Base-by-base conservation (phyloP, 75 land plant species). In the Pseudotsuga menziesii region DNA sequence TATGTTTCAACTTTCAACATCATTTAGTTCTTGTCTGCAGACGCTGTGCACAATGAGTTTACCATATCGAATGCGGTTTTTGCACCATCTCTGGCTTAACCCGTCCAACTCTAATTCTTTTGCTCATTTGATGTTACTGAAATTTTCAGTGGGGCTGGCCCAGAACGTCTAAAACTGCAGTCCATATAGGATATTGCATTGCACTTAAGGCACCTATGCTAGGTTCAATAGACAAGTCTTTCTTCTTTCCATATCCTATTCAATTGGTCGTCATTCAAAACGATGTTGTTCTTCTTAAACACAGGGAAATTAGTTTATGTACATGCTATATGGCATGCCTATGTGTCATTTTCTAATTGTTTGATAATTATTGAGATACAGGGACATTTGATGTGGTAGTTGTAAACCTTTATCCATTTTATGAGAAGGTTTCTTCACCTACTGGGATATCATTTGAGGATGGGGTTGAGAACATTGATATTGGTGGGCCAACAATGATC, bases 401-500 rank as follows among this genome's bases (percentile, higher is more conserved):
- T 67, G 98, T 97, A 61, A 97, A 97, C 78, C 88, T 97, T 59
- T 97, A 97, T 73, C 99, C 99, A 15, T 97, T 97, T 63, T 94
- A 92, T 82, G 84, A 89, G 58, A 94, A 89, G 77, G 98, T 97
- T 39, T 86, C 98, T 48, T 82, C 93, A 27, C 61, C 85, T 25
- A 80, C 57, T 62, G 88, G 73, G 69, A 83, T 90, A 60, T 36
- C 83, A 20, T 97, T 97, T 79, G 99, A 92, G 59, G 89, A 87
- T 75, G 98, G 95, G 7, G 88, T 97, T 58, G 99, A 97, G 78
- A 97, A 97, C 67, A 97, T 97, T 79, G 99, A 97, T 73, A 97
- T 97, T 89, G 99, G 99, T 83, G 99, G 99, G 19, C 99, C 93
- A 48, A 80, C 99, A 59, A 86, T 97, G 95, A 94, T 97, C 39